Evolutionary conservation across 148 eudicot species (phyloP).

Genomic region (Chenopodium album): DNA sequence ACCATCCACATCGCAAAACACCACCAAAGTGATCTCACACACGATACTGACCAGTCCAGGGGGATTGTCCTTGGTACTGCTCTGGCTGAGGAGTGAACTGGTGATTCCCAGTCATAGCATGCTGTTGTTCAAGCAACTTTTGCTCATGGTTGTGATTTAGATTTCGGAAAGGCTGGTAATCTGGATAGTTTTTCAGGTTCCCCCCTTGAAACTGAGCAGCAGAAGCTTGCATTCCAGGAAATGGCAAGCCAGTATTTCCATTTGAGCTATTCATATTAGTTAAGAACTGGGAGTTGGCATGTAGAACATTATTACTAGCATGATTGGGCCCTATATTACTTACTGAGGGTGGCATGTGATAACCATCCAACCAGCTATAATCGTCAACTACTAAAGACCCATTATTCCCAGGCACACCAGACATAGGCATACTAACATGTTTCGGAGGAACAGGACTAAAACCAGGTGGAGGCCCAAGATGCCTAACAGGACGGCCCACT

Average conservation of each 20-base stretch:
- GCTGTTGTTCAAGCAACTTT: slow-evolving; percentile 39
- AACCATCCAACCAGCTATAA: slow-evolving; percentile 52
- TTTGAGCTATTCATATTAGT: slow-evolving; percentile 29
- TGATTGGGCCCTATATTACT: slow-evolving; percentile 29
- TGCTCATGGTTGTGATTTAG: slow-evolving; percentile 33
- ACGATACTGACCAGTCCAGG: slow-evolving; percentile 46
- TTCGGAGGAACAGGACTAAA: slow-evolving; percentile 52
- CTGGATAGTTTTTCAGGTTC: slow-evolving; percentile 30
- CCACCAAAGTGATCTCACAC: slow-evolving; percentile 42
- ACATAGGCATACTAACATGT: slow-evolving; percentile 33
- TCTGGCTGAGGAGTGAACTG: slow-evolving; percentile 43
- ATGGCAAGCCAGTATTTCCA: slow-evolving; percentile 49
- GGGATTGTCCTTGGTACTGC: slow-evolving; percentile 45
- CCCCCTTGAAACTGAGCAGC: slow-evolving; percentile 40
- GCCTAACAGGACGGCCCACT: slow-evolving; percentile 52
- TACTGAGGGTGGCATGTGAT: slow-evolving; percentile 37
- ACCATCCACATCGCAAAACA: slow-evolving; percentile 28
- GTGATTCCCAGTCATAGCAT: slow-evolving; percentile 35
- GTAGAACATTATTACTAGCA: slow-evolving; percentile 27
- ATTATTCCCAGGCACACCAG: slow-evolving; percentile 30
- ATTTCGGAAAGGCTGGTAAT: slow-evolving; percentile 34
- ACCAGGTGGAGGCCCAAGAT: slow-evolving; percentile 74
- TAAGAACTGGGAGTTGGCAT: slow-evolving; percentile 24
- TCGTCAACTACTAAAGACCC: slow-evolving; percentile 40
- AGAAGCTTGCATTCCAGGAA: slow-evolving; percentile 56